Percentiles rank a stretch among this genome's conserved stretches.
These are phyloP conservation scores for Pelargonium myrrhifolium DNA, from an alignment of 441 rosid species.

Conservation along the genomic window DNA sequence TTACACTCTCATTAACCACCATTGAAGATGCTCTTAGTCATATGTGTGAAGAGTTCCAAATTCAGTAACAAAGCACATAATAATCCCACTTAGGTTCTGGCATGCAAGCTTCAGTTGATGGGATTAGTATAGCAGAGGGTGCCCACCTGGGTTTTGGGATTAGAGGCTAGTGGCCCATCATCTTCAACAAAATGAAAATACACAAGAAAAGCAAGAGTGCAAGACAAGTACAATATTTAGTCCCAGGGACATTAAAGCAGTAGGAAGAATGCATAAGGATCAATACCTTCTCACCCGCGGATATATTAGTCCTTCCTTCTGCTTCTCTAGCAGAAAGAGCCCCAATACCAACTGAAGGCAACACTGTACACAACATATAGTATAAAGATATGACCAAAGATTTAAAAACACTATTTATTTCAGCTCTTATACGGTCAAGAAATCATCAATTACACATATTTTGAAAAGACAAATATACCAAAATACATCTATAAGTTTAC, in stretches of 20 bases:
- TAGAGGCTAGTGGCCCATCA: not conserved
- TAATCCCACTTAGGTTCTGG: not conserved
- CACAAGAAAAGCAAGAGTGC: not conserved
- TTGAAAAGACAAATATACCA: conserved; percentile 8
- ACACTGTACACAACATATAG: conserved; percentile 32
- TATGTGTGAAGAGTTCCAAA: no score
- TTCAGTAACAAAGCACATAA: not conserved
- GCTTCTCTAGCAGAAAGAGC: conserved; percentile 92
- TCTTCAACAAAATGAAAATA: not conserved
- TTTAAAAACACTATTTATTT: not conserved
- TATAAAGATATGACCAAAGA: not conserved
- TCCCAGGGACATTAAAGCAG: not conserved
- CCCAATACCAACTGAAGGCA: conserved; percentile 88
- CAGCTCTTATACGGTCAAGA: not conserved
- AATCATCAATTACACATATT: not conserved
- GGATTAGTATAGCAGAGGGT: not conserved
- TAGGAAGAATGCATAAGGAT: not conserved
- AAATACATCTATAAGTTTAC: conserved; percentile 16
- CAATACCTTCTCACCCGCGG: conserved; percentile 77
- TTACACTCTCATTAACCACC: no score
- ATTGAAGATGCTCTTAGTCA: no score
- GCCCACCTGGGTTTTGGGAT: not conserved
- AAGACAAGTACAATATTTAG: not conserved
- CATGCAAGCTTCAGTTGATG: not conserved
- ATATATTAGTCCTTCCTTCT: conserved; percentile 77